Conservation (phyloP, 495 filamentous ascomycete genomes). For the Daldinia caldariorum region DNA sequence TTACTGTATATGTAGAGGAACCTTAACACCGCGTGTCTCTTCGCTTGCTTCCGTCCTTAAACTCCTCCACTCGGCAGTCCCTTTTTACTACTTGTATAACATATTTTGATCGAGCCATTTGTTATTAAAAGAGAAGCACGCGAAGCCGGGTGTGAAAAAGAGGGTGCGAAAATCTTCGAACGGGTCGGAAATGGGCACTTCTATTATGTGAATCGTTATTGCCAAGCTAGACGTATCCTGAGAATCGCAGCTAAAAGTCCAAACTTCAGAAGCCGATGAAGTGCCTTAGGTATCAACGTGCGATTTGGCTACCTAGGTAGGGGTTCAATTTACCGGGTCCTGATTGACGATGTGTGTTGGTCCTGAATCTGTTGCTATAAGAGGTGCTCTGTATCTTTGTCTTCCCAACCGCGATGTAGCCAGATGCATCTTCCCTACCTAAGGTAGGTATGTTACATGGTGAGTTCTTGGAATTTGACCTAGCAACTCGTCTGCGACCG, state of each 20-base stretch:
- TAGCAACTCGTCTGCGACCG: not conserved
- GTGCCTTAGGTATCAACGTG: too few relatives aligned
- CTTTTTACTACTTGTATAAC: constrained; percentile 18
- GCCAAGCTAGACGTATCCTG: too few relatives aligned
- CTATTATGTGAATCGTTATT: too few relatives aligned
- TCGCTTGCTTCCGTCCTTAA: constrained; percentile 36
- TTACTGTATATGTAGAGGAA: not conserved
- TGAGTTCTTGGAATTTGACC: not conserved
- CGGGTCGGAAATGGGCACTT: constrained; percentile 22
- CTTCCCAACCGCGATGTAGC: constrained; percentile 40
- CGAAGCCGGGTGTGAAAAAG: constrained; percentile 13
- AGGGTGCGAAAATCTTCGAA: constrained; percentile 13
- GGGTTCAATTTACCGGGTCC: constrained; percentile 17
- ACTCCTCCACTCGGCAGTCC: constrained; percentile 29
- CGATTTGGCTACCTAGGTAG: too few relatives aligned
- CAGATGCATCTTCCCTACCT: not conserved
- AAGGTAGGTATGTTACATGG: not conserved
- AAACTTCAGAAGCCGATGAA: too few relatives aligned
- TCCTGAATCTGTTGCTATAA: constrained; percentile 41
- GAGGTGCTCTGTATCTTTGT: constrained; percentile 18
- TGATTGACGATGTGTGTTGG: constrained; percentile 33
- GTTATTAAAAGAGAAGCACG: constrained; percentile 29
- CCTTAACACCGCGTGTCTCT: constrained; percentile 24
- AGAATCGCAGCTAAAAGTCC: too few relatives aligned
- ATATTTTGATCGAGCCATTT: constrained; percentile 25